phyloP scores from a whole-genome alignment of 2,329 filamentous ascomycete species.

The Fusarium agapanthi region DNA sequence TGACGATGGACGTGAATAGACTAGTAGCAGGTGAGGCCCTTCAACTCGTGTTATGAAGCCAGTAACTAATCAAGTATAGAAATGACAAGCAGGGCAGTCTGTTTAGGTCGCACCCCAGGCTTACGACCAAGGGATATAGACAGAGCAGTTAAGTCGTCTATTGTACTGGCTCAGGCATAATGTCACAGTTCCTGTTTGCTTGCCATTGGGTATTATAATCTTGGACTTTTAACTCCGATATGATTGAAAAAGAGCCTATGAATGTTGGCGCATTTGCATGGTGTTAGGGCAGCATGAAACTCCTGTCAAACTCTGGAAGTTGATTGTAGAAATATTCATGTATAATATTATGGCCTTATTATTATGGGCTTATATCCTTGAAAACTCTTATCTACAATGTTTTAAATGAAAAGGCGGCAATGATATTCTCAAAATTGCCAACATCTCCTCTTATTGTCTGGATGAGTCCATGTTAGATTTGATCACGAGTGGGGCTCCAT shows the following conservation, averaged over 20 bases:
- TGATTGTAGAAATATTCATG: not conserved
- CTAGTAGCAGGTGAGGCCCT: constrained; percentile 46
- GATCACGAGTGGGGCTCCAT: constrained; percentile 17
- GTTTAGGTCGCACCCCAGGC: constrained; percentile 51
- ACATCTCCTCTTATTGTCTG: not conserved
- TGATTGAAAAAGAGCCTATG: not conserved
- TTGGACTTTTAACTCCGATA: not conserved
- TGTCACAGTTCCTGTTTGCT: not conserved
- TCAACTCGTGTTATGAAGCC: too few species aligned
- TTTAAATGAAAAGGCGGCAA: not conserved
- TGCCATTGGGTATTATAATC: not conserved
- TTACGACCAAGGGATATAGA: constrained; percentile 51
- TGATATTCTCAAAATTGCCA: not conserved
- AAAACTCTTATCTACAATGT: not conserved
- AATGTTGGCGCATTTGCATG: not conserved
- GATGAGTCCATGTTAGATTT: not conserved
- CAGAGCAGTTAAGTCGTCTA: constrained; percentile 38
- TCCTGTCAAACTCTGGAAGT: not conserved
- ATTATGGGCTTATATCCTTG: not conserved
- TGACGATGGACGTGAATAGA: constrained; percentile 48
- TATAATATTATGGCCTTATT: not conserved
- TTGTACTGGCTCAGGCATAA: constrained; percentile 18
- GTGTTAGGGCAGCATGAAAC: not conserved
- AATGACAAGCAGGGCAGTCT: constrained; percentile 48
- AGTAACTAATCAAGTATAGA: constrained; percentile 42